Evolutionary conservation across 192 early-diverging fungal genomes (phyloP).

Genomic region (Pilaira anomala): DNA sequence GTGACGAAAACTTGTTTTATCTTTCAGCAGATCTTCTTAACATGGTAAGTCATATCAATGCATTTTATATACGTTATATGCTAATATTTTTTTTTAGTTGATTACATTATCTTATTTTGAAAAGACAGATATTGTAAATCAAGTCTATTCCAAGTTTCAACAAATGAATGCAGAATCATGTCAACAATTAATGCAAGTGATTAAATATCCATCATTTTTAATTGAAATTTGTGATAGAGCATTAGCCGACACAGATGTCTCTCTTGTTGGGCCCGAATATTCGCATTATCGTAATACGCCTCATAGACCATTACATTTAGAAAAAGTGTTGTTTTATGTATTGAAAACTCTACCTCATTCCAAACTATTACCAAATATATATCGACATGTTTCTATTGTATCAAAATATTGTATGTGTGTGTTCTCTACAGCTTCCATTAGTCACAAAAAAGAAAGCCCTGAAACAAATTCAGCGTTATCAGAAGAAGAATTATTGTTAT

Average conservation of each 20-base stretch:
- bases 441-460: neutral
- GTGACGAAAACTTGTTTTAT: neutral
- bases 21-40: neutral
- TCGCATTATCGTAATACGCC: neutral
- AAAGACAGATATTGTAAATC: neutral
- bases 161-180: neutral
- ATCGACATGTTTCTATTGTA: constrained; percentile 8
- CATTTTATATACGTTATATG: too few relatives aligned
- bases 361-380: neutral
- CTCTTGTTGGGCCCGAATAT: neutral
- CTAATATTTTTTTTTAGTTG: neutral
- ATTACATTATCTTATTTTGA: constrained; percentile 1
- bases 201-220: constrained; percentile 11
- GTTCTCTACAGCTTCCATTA: neutral
- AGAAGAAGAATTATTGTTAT: neutral
- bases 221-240: neutral
- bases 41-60: neutral
- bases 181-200: neutral
- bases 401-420: neutral
- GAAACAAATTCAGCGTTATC: neutral
- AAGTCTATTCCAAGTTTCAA: neutral
- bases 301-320: constrained; percentile 6
- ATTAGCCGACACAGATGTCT: neutral
- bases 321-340: constrained; percentile 5
- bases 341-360: neutral